Base-by-base conservation (phyloP, 192 early-diverging fungal genomes). In the Coemansia sp. region DNA sequence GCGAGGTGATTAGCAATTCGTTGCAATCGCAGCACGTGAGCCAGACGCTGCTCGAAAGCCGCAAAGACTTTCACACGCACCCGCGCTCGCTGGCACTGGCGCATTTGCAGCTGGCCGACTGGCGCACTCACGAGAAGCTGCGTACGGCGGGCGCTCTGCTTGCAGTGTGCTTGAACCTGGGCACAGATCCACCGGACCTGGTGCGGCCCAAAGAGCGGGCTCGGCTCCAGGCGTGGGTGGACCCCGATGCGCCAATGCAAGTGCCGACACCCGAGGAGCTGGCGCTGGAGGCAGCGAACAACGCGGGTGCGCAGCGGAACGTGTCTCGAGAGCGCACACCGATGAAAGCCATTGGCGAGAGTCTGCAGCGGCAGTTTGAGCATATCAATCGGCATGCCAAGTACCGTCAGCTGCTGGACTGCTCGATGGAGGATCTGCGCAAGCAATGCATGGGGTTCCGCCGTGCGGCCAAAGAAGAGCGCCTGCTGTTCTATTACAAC, bases 401-500 rank as follows among this genome's bases (percentile, higher is more conserved):
- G 21, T 96, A 91, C 70, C 89, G 92, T 75, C 77, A 88, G 31
- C 89, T 92, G 22, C 82, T 92, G 55, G 95, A 99, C 70, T 95
- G 94, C 14, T 90, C 91, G 3, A 89, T 94, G 53, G 95, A 99
- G 52, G 95, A 96, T 59, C 88, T 91, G 38, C 94, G 94, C 69
- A 95, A 95, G 57, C 67, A 91, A n/a, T 94, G 93, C 66, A 85
- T 83, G 68, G 88, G 87, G 52, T 80, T 94, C 64, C 77, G 97
- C 31, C 83, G 91, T 21, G 88, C 83, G 64, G 92, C 93, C 45
- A 96, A 95, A 67, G 95, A 96, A 43, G 94, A 96, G 53, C 89
- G 97, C 3, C 87, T 97, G 49, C 74, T 99, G 45, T 97, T 99
- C 58, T 94, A 99, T 68, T 99, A 97, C 85, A 99, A 99, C 62